Evolutionary conservation across 1,284 basidiomycete species (phyloP), one percentile per base, ranked within the genome.

Genomic region (Cryptococcus wingfieldii): DNA sequence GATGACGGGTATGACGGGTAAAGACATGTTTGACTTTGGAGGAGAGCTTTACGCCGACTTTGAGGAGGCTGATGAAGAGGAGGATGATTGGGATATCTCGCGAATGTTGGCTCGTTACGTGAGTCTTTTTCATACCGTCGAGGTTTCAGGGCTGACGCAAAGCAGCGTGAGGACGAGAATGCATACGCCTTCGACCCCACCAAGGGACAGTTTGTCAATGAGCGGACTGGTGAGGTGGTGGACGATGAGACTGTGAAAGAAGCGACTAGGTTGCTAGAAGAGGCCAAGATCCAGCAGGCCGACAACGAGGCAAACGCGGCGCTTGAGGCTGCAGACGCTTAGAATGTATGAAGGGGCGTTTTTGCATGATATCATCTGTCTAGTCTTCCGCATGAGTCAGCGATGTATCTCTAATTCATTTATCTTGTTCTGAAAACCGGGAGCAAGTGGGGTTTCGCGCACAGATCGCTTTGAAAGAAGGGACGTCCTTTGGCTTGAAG

Each of bases 1-100:
- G 84, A 86, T 82, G 75, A 83, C 81, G 38, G 96, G 95, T 52
- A 90, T 99, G 89, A 91, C 89, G 59, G 95, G 95, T 53, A 84
- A 92, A 77, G 96, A 98, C 79, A 80, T 99, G 89, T 95, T 95
- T 83, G 86, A 90, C 77, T 94, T 91, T 82, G 94, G 97, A 75
- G 90, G 92, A 16, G 90, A 98, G 69, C 89, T 95, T 86, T 92
- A 95, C 79, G 85, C 84, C 64, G 91, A 94, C 66, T 84, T 86
- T 56, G 89, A 90, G 14, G 89, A 87, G 12, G 56, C 39, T 23
- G 66, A 67, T 16, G 75, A 64, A 14, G 67, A 59, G 16, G 72
- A 74, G 39, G 73, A 76, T 38, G 73, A 76, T 55, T 78, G 75
- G 75, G 76, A 78, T 66, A 72, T 77, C 49, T 66, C 67, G 49